Conservation (phyloP, 371 early-diverging fungal genomes). For the Mucor velutinosus region DNA sequence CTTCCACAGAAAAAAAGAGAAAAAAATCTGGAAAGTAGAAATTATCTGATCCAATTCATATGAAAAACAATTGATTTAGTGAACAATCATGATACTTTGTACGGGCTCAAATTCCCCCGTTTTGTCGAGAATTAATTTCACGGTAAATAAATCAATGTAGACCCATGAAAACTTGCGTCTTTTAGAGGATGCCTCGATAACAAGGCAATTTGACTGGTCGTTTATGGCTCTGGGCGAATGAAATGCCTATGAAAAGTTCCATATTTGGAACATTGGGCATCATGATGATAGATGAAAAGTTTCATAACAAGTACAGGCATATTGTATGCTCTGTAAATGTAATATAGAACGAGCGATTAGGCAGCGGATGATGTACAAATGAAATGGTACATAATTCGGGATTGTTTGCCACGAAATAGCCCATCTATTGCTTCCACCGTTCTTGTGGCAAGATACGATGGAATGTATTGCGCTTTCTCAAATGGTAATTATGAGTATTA, state of each 20-base stretch:
- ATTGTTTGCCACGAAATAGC: neutral
- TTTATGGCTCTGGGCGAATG: neutral
- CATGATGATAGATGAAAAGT: neutral
- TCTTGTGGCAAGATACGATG: neutral
- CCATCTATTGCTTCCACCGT: neutral
- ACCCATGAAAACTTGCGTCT: neutral
- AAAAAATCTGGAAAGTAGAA: neutral
- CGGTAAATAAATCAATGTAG: neutral
- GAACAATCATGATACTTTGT: neutral
- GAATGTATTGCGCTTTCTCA: neutral
- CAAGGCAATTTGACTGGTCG: neutral
- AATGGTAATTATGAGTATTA: neutral
- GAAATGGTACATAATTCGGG: neutral
- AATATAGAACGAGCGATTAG: too few species aligned
- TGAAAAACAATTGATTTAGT: neutral
- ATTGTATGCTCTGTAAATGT: neutral
- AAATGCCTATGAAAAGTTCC: neutral
- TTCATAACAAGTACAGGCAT: neutral
- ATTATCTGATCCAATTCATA: neutral
- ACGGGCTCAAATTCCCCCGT: too few species aligned
- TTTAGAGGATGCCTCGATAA: neutral
- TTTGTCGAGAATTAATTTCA: neutral
- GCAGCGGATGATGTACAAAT: too few species aligned
- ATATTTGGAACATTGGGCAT: neutral
- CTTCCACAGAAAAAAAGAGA: neutral